phyloP scores from a whole-genome alignment of 768 basidiomycete species.

The Suillus alpinus region DNA sequence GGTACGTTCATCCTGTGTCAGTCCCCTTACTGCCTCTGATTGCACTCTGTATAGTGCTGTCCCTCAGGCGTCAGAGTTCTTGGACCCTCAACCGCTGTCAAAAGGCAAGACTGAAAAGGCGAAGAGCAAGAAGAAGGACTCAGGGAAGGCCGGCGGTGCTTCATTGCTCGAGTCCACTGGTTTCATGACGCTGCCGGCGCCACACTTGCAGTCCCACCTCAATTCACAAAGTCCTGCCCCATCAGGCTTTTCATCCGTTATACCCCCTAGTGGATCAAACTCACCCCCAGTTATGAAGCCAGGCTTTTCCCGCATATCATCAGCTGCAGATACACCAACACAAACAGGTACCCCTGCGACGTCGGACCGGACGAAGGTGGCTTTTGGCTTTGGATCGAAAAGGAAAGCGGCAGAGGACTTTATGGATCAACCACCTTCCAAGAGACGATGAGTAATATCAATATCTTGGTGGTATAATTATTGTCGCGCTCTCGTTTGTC shows the following conservation, averaged over 20 bases:
- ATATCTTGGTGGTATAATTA: slow-evolving; percentile 1
- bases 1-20: slow-evolving; percentile 45
- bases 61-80: slow-evolving; percentile 78
- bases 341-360: slow-evolving; percentile 55
- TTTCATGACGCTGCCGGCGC: slow-evolving; percentile 72
- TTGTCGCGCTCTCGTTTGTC: neutral
- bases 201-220: slow-evolving; percentile 42
- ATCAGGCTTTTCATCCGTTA: slow-evolving; percentile 32
- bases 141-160: slow-evolving; percentile 44
- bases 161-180: slow-evolving; percentile 50
- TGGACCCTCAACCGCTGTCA: slow-evolving; percentile 75
- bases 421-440: slow-evolving; percentile 63
- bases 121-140: slow-evolving; percentile 77
- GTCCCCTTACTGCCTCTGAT: neutral
- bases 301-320: slow-evolving; percentile 75
- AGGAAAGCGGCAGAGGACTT: slow-evolving; percentile 75
- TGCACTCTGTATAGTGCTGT: slow-evolving; percentile 58
- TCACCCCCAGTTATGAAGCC: slow-evolving; percentile 60
- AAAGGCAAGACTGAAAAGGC: slow-evolving; percentile 83
- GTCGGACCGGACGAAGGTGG: slow-evolving; percentile 69
- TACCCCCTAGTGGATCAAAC: slow-evolving; percentile 35
- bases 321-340: slow-evolving; percentile 48
- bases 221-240: slow-evolving; percentile 41
- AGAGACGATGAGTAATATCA: slow-evolving; percentile 37
- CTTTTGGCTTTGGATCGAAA: slow-evolving; percentile 76